These are phyloP conservation scores for Phylloporus sp. DNA, from an alignment of 768 basidiomycete genomes.

Conservation along the genomic window DNA sequence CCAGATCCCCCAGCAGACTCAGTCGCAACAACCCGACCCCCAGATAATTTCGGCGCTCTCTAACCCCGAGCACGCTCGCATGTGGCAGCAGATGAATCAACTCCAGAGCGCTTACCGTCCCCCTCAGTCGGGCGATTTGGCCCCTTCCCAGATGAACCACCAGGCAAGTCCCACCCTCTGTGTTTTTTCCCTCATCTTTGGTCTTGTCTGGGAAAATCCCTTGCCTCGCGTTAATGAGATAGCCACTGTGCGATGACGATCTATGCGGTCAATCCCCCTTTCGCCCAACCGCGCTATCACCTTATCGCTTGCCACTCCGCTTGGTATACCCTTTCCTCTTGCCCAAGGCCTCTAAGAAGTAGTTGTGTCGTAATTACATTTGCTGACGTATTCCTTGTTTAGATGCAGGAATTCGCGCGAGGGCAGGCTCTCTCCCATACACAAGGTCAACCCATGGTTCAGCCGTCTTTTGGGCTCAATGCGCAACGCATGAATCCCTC, in stretches of 20 bases:
- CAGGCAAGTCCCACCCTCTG: constrained; percentile 41
- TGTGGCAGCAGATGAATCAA: constrained; percentile 59
- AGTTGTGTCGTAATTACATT: constrained; percentile 13
- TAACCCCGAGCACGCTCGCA: constrained; percentile 49
- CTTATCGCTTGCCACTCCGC: constrained; percentile 10
- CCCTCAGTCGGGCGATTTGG: constrained; percentile 40
- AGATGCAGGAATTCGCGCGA: constrained; percentile 47
- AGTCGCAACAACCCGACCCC: constrained; percentile 39
- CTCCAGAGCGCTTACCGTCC: constrained; percentile 41
- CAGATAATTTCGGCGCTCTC: constrained; percentile 38
- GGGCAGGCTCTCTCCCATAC: constrained; percentile 39
- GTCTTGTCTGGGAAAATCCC: constrained; percentile 16
- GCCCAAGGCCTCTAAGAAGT: constrained; percentile 1
- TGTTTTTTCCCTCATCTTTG: constrained; percentile 11
- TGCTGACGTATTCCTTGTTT: constrained; percentile 25
- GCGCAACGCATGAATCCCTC: constrained; percentile 36
- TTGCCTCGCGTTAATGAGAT: constrained; percentile 11
- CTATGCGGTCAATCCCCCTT: constrained; percentile 18
- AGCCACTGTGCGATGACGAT: constrained; percentile 11
- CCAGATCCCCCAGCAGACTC: constrained; percentile 42
- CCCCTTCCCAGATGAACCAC: constrained; percentile 36
- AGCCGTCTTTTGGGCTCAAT: constrained; percentile 40
- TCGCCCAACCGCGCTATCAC: constrained; percentile 6
- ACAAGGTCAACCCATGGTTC: constrained; percentile 38
- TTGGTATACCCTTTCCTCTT: constrained; percentile 1